Base-by-base conservation (phyloP, 441 rosid species). In the Populus tomentosa region DNA sequence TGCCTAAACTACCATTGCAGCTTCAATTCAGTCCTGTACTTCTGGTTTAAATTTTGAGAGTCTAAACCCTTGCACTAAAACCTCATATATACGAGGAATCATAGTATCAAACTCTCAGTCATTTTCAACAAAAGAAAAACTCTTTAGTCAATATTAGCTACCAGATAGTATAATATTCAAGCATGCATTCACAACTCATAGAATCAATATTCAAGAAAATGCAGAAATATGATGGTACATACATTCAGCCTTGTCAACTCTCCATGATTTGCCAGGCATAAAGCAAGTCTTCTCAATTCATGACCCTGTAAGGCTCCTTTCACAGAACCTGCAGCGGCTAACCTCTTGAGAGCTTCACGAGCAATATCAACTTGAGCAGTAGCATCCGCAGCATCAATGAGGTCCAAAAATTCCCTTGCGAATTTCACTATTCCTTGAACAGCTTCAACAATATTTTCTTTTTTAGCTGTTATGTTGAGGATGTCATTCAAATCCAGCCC, bases 341-440 rank as follows among this genome's bases (percentile, higher is more conserved):
- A 87, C 84, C 99, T 88, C 89, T 91, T 96, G 33, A 94, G 90
- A 79, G 98, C 98, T 86, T 96, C 98, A 7, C 97, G 97, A 81
- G 95, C 98, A 84, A 94, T 90, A 69, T 94, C 95, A 30, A 84
- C 93, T 74, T 92, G 95, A 63, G 94, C 99, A 40, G 99, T 94
- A 80, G 98, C 98, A 92, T 96, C 98, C 46, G 99, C 99, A 77
- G 96, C 99, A 85, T 96, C 99, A 75, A 96, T 94, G 53, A 96
- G 98, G 81, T 96, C 98, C 87, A 92, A 83, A 87, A 96, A 96
- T 87, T 96, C 98, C 87, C 85, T 92, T 2, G 94, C 93, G 71
- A 89, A 96, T 83, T 94, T 96, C 36, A 89, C 98, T 65, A 92
- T 89, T 84, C 99, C 99, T 79, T 94, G 90, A 66, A 94, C 98